A percentile compares a stretch with the other conserved stretches of the same genome.
phyloP scores from a whole-genome alignment of 2,329 filamentous ascomycete genomes.

The Domatiomyces catenatus region DNA sequence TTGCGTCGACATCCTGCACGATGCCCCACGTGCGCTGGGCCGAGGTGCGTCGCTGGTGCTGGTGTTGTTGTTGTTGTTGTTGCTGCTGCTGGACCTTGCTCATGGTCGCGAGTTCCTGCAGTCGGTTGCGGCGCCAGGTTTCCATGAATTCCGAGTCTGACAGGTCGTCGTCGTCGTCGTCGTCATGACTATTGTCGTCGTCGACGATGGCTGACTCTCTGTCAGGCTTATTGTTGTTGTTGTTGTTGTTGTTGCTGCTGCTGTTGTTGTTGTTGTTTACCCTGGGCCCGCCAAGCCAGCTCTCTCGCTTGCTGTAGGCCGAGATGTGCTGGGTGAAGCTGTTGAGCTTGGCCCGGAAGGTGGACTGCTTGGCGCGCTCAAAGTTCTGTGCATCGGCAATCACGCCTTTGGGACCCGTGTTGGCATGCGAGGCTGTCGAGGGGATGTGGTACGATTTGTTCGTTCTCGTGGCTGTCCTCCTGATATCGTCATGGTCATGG shows the following conservation, averaged over 20 bases:
- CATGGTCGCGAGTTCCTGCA: conserved; percentile 59
- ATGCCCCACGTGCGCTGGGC: conserved; percentile 64
- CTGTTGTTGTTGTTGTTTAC: conserved; percentile 2
- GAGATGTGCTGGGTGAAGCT: conserved; percentile 5
- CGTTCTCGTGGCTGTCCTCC: conserved; percentile 14
- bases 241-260: conserved; percentile 2
- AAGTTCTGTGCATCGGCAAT: conserved; percentile 37
- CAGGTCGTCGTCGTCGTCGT: conserved; percentile 20
- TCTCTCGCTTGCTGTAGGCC: conserved; percentile 1
- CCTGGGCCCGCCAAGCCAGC: not conserved
- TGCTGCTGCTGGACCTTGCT: conserved; percentile 28
- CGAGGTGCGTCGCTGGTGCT: conserved; percentile 48
- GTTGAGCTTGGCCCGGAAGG: conserved; percentile 29
- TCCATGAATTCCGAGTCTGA: conserved; percentile 43
- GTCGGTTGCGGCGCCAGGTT: conserved; percentile 67
- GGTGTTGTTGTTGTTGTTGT: conserved; percentile 7
- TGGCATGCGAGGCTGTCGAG: conserved; percentile 32
- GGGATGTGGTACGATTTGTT: conserved; percentile 30
- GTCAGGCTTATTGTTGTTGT: conserved; percentile 16
- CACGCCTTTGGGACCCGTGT: conserved; percentile 37
- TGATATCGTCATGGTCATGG: conserved; percentile 19
- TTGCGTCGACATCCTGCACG: conserved; percentile 70
- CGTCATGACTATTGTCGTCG: conserved; percentile 13
- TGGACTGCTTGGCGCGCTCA: conserved; percentile 32
- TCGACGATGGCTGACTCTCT: not conserved